Evolutionary conservation across 2,329 filamentous ascomycete species (phyloP), one percentile per base, ranked within the genome.

Genomic region (Xylaria sp.): DNA sequence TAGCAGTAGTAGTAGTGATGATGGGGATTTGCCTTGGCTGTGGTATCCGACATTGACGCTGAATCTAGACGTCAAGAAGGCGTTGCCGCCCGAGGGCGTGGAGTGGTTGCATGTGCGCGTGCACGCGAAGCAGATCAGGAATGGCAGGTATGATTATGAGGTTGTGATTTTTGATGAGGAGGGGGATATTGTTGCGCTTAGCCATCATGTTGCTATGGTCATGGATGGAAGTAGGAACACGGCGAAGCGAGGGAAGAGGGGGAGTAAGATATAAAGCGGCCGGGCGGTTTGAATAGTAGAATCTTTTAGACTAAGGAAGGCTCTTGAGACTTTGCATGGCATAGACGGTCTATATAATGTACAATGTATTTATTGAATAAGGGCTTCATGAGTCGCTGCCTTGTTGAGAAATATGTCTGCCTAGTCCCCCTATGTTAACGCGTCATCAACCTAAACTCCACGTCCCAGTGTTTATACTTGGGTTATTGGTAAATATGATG

Each of bases 61-160:
- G 73, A 92, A 91, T 78, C 75, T 93, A 50, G 91, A 93, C 74
- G 82, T 93, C 63, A 93, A 93, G 83, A 92, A 92, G 77, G 78
- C 84, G n/a, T 77, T 93, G 60, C 91, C 91, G 0, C 81, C 81
- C 39, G 85, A 87, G 65, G 91, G 91, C 0, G 87, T 88, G 1
- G 88, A 91, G 76, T 93, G 89, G 87, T 77, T 93, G 66, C 91
- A 89, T 76, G 84, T 87, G 46, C 84, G 90, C 31, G 83, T 90
- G 18, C 66, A 71, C 20, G 51, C 70, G 46, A 77, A 76, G 69
- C 64, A 67, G 31, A 71, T 77, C 44, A 63, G 64, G 59, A 74
- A 75, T 39, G 76, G 76, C 8, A 62, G 75, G 44, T 71, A 66
- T 28, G 78, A 79, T 13, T 73, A 79, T 18, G 78, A 79, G 59